These are phyloP conservation scores for Isochrysis galbana DNA, from an alignment of 78 protist species.

Conservation along the genomic window DNA sequence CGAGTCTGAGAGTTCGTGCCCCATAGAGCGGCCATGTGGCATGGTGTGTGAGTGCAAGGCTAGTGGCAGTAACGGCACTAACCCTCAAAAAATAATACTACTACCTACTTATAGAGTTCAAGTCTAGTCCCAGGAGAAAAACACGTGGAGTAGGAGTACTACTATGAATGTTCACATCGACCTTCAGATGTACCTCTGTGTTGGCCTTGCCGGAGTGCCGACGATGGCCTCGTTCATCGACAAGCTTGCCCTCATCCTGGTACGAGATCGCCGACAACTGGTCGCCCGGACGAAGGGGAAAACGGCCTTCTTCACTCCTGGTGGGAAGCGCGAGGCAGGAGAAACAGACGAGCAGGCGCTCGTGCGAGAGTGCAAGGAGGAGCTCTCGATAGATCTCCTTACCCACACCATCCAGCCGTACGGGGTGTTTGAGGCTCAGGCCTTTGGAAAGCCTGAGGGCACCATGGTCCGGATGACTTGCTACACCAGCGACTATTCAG, in stretches of 20 bases:
- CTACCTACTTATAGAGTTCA: no score
- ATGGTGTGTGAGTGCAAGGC: no score
- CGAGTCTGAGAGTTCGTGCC: no score
- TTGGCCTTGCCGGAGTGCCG: no score
- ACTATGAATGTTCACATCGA: no score
- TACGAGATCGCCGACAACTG: background rate
- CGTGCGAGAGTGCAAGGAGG: background rate
- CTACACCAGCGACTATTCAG: background rate
- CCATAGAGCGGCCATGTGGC: no score
- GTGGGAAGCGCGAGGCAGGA: background rate
- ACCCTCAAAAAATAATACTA: no score
- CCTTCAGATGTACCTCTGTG: no score
- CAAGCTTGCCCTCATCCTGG: background rate
- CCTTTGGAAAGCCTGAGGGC: background rate
- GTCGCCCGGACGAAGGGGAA: background rate
- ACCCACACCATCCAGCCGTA: background rate
- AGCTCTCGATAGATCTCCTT: background rate
- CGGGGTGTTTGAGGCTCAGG: background rate
- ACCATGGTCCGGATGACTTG: background rate
- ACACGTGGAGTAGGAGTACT: no score
- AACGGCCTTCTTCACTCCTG: background rate
- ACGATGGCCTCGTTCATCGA: no score
- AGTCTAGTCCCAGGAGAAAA: no score
- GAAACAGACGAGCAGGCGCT: background rate
- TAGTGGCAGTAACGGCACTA: no score